Evolutionary conservation across 345 rosid genomes (phyloP).

Genomic region (Aegle marmelos): DNA sequence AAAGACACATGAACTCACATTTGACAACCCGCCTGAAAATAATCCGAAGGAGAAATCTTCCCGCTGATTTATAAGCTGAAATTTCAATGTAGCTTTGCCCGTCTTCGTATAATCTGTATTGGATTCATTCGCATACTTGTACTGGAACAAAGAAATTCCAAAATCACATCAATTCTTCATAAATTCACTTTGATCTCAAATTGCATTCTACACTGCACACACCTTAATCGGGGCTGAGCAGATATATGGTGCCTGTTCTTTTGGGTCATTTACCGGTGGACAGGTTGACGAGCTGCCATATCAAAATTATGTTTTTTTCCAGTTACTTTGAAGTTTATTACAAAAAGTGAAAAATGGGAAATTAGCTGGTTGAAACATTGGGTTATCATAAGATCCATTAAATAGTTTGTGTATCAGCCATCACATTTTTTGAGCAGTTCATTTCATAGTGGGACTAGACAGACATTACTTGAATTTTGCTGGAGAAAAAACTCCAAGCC

Average conservation of each 20-base stretch:
- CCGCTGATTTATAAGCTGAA: slow-evolving; percentile 88
- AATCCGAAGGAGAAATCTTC: slow-evolving; percentile 85
- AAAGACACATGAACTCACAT: slow-evolving; percentile 37
- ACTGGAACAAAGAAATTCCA: slow-evolving; percentile 42
- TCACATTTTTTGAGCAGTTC: not conserved
- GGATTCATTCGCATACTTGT: slow-evolving; percentile 52
- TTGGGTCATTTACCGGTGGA: slow-evolving; percentile 40
- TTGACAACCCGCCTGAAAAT: slow-evolving; percentile 59
- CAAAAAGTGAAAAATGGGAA: not conserved
- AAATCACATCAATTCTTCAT: not conserved
- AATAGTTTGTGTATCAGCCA: not conserved
- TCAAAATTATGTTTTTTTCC: not conserved
- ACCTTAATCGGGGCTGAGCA: slow-evolving; percentile 96
- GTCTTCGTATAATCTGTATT: slow-evolving; percentile 46
- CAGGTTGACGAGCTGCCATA: slow-evolving; percentile 56
- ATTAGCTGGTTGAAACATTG: not conserved
- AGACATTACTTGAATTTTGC: slow-evolving; percentile 65
- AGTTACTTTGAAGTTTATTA: too few relatives aligned
- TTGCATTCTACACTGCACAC: not conserved
- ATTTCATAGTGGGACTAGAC: not conserved
- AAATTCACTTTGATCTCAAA: not conserved
- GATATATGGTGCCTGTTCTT: slow-evolving; percentile 52
- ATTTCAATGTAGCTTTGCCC: slow-evolving; percentile 54
- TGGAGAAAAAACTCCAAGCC: slow-evolving; percentile 94
- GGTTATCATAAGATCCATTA: not conserved